phyloP scores from a whole-genome alignment of 2,329 filamentous ascomycete species.

The Cytospora piceicola region DNA sequence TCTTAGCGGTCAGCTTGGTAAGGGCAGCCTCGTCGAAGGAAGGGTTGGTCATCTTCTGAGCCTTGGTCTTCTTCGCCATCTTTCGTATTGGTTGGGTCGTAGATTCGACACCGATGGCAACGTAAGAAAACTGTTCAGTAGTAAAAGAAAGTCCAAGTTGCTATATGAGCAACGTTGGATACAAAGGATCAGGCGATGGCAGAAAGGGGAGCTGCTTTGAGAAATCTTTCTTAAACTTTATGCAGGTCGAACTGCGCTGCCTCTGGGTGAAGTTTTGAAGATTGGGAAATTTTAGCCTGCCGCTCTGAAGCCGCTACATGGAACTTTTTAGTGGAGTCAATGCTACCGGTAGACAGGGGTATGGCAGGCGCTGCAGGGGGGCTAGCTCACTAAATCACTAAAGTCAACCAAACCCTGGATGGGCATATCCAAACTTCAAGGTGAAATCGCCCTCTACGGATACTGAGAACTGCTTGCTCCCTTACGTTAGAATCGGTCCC shows the following conservation, averaged over 20 bases:
- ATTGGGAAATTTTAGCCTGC: conserved; percentile 27
- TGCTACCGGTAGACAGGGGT: conserved; percentile 5
- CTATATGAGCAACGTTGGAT: not conserved
- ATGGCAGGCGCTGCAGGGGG: no score
- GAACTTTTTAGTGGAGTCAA: conserved; percentile 32
- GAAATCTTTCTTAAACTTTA: not conserved
- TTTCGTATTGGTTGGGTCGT: conserved; percentile 1
- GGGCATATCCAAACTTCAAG: not conserved
- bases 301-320: conserved; percentile 13
- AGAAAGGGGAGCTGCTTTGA: not conserved
- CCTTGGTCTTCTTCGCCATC: conserved; percentile 43
- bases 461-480: no score
- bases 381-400: not conserved
- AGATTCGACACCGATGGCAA: not conserved
- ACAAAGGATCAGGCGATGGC: no score
- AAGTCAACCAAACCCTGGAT: conserved; percentile 18
- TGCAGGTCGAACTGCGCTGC: not conserved
- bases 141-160: not conserved
- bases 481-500: not conserved
- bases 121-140: not conserved
- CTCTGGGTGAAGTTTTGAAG: conserved; percentile 23
- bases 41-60: conserved; percentile 35
- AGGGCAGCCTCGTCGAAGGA: conserved; percentile 57
- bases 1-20: conserved; percentile 58
- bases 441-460: not conserved